A percentile compares a stretch with the other conserved stretches of the same genome.
phyloP scores from a whole-genome alignment of 1,139 yeast genomes.

The Blastobotrys proliferans region DNA sequence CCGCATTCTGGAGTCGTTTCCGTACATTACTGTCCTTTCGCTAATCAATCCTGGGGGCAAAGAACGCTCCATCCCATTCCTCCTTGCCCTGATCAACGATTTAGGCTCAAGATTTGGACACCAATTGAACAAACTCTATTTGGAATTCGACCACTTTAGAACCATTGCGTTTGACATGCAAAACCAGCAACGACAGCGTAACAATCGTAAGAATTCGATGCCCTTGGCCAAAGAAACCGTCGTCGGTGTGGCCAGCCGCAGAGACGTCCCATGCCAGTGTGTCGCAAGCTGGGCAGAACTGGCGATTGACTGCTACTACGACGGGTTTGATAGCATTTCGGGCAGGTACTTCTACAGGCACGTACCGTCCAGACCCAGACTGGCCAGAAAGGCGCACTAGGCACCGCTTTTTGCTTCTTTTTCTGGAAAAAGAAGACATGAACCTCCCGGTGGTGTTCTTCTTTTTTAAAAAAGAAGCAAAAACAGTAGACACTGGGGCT shows the following conservation, averaged over 20 bases:
- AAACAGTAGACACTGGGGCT: too few species aligned
- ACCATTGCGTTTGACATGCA: neutral
- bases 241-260: neutral
- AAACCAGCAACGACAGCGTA: too few species aligned
- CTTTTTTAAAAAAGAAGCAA: too few species aligned
- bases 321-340: conserved; percentile 5
- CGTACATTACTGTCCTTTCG: neutral
- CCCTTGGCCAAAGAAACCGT: neutral
- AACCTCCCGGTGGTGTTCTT: too few species aligned
- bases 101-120: neutral
- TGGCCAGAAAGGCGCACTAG: too few species aligned
- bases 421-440: too few species aligned
- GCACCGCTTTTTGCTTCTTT: too few species aligned
- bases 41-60: neutral
- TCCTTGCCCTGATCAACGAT: neutral
- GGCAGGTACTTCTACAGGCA: conserved; percentile 1
- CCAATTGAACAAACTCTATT: neutral
- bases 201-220: too few species aligned
- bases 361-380: too few species aligned
- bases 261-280: neutral
- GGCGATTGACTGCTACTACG: neutral
- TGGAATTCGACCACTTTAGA: neutral
- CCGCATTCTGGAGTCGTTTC: conserved; percentile 1
- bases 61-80: neutral
- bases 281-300: neutral